Percentiles rank a stretch among this genome's conserved stretches.
Conservation (phyloP, 2,329 filamentous ascomycete genomes). For the Alternaria gaisen region DNA sequence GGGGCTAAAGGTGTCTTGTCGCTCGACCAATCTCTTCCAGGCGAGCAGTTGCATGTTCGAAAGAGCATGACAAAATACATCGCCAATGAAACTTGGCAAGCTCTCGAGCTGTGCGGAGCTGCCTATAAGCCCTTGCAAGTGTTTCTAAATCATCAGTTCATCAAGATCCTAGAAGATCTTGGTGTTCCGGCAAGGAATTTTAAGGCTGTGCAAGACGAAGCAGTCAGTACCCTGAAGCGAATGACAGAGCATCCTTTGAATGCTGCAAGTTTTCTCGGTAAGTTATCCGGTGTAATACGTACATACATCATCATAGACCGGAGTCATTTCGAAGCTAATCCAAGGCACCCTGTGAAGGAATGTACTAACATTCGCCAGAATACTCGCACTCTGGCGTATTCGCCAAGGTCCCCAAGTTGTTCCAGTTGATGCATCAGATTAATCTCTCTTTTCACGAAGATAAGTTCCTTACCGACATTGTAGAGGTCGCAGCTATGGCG, state of each 20-base stretch:
- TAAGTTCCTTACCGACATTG: slow-evolving; percentile 71
- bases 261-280: slow-evolving; percentile 69
- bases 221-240: slow-evolving; percentile 66
- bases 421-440: slow-evolving; percentile 66
- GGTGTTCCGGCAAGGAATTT: slow-evolving; percentile 68
- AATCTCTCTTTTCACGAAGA: slow-evolving; percentile 73
- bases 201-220: slow-evolving; percentile 68
- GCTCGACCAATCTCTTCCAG: slow-evolving; percentile 68
- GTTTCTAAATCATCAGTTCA: slow-evolving; percentile 79
- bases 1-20: slow-evolving; percentile 72
- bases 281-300: neutral
- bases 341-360: neutral
- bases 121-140: slow-evolving; percentile 73
- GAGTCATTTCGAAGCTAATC: neutral
- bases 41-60: slow-evolving; percentile 68
- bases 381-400: slow-evolving; percentile 67
- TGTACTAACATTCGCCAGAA: slow-evolving; percentile 42
- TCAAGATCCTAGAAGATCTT: slow-evolving; percentile 88
- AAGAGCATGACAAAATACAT: slow-evolving; percentile 83
- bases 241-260: slow-evolving; percentile 68
- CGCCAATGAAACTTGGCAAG: slow-evolving; percentile 53
- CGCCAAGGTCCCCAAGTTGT: slow-evolving; percentile 68
- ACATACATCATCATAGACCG: neutral
- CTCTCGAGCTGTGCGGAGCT: slow-evolving; percentile 77
- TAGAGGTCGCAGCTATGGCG: slow-evolving; percentile 75